Percentiles rank a stretch among this genome's conserved stretches.
phyloP scores from a whole-genome alignment of 306 rosid species.

The Sechiopsis laciniata region DNA sequence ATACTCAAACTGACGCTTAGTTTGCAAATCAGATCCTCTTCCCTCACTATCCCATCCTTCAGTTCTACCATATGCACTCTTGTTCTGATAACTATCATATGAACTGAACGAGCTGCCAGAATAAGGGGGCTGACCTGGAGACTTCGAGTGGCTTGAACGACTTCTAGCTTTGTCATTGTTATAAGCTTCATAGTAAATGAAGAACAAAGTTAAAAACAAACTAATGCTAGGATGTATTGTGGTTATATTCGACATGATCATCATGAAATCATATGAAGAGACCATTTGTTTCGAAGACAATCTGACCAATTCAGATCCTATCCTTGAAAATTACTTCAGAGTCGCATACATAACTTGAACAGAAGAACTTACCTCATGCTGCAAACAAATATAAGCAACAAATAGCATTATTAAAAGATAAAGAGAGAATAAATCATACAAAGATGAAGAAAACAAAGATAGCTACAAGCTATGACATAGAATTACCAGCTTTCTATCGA shows the following conservation, averaged over 20 bases:
- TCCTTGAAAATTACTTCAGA: slow-evolving; percentile 49
- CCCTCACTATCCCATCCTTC: slow-evolving; percentile 77
- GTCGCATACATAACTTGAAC: slow-evolving; percentile 65
- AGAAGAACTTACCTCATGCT: slow-evolving; percentile 97
- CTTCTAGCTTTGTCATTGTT: slow-evolving; percentile 82
- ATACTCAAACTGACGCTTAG: slow-evolving; percentile 57
- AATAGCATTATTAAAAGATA: slow-evolving; percentile 37
- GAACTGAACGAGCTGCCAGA: slow-evolving; percentile 57
- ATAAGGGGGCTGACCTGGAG: slow-evolving; percentile 71
- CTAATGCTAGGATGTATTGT: slow-evolving; percentile 55
- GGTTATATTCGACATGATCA: slow-evolving; percentile 70
- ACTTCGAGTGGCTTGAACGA: slow-evolving; percentile 77
- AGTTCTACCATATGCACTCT: slow-evolving; percentile 49
- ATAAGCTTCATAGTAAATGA: slow-evolving; percentile 88
- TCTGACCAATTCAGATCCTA: slow-evolving; percentile 44
- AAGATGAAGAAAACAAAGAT: slow-evolving; percentile 24
- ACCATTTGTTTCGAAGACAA: slow-evolving; percentile 57
- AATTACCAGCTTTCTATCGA: slow-evolving; percentile 72
- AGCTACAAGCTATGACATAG: slow-evolving; percentile 50
- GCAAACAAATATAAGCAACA: slow-evolving; percentile 71
- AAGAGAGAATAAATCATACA: slow-evolving; percentile 11
- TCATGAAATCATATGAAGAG: slow-evolving; percentile 51
- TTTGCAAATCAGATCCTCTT: slow-evolving; percentile 66
- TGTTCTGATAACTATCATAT: slow-evolving; percentile 58
- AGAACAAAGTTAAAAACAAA: slow-evolving; percentile 67